phyloP scores from a whole-genome alignment of 73 alveolate genomes.

The Tetrahymena thermophila region DNA sequence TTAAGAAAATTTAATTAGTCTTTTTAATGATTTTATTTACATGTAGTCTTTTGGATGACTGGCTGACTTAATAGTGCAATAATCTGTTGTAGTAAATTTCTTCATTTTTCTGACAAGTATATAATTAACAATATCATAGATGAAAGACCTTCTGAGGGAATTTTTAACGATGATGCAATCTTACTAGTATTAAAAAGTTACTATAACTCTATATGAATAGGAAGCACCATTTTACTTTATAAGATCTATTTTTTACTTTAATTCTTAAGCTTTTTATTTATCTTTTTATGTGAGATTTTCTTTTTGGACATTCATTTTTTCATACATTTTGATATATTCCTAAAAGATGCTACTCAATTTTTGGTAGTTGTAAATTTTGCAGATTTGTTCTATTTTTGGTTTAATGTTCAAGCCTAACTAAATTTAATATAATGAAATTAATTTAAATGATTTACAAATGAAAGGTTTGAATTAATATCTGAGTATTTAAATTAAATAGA shows the following conservation, averaged over 20 bases:
- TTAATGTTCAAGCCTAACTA: background rate
- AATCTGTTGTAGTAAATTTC: background rate
- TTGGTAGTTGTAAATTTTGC: background rate
- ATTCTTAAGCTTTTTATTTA: background rate
- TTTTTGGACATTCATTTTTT: background rate
- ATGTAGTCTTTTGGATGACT: background rate
- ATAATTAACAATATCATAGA: background rate
- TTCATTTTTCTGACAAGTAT: background rate
- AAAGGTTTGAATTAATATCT: no score
- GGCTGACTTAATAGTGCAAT: background rate
- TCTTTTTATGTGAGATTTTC: background rate
- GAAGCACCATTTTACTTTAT: background rate
- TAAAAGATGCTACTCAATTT: background rate
- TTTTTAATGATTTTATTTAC: background rate
- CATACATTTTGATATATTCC: background rate
- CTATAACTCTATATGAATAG: background rate
- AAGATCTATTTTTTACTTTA: background rate
- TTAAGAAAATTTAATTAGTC: no score
- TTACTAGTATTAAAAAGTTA: background rate
- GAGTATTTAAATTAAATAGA: no score
- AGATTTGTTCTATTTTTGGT: background rate
- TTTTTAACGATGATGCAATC: background rate
- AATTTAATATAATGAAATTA: background rate
- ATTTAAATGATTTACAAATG: background rate
- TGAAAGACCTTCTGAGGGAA: background rate